Conservation (phyloP, 2,329 filamentous ascomycete species). For the Colletotrichum echinochloae region DNA sequence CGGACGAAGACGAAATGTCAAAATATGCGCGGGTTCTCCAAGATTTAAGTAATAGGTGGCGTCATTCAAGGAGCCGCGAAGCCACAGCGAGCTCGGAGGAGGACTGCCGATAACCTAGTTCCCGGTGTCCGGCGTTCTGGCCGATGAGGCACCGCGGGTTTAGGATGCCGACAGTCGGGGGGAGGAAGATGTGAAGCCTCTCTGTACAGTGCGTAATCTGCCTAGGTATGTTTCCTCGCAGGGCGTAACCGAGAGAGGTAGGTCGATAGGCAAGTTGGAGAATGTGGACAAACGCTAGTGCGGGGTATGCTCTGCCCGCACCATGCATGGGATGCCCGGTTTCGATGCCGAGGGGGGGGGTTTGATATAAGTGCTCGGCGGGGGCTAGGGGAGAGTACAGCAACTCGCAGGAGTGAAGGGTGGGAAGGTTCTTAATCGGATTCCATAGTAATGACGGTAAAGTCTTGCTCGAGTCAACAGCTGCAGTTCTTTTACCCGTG, state of each 20-base stretch:
- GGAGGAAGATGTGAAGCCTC: not conserved
- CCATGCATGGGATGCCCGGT: slow-evolving; percentile 9
- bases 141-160: not conserved
- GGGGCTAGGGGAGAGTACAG: no score
- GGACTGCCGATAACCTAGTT: not conserved
- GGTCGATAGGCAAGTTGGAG: slow-evolving; percentile 25
- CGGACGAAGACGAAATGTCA: not conserved
- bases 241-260: slow-evolving; percentile 27
- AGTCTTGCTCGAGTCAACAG: no score
- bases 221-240: slow-evolving; percentile 16
- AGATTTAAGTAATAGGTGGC: not conserved
- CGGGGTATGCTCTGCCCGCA: slow-evolving; percentile 17
- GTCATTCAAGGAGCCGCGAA: not conserved
- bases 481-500: no score
- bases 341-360: slow-evolving; percentile 5
- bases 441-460: no score
- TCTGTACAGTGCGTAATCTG: slow-evolving; percentile 30
- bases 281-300: slow-evolving; percentile 31
- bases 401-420: no score
- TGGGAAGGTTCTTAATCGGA: no score
- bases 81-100: slow-evolving; percentile 17
- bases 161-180: not conserved
- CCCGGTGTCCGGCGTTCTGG: slow-evolving; percentile 3
- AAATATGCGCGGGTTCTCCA: no score
- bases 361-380: not conserved